Conservation (phyloP, 352 stramenopile species). For the Paralagenidium karlingii region DNA sequence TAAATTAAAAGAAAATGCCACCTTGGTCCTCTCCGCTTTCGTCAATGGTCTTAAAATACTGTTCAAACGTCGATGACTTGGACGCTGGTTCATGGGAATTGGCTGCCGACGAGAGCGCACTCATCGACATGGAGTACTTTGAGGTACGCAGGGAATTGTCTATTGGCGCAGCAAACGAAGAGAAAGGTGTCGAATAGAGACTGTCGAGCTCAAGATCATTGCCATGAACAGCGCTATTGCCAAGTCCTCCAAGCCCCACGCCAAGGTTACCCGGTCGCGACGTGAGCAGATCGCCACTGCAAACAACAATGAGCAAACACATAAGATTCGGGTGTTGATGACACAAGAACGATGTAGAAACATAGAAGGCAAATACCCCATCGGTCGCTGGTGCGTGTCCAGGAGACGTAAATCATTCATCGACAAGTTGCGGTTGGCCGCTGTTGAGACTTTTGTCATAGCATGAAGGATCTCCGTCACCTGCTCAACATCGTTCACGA, state of each 20-base stretch:
- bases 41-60: constrained; percentile 82
- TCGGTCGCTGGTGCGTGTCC: constrained; percentile 26
- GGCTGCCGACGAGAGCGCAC: constrained; percentile 40
- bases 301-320: neutral
- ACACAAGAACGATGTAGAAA: constrained; percentile 1
- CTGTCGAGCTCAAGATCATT: no score
- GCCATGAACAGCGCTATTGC: neutral
- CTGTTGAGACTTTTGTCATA: constrained; percentile 75
- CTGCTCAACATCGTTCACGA: constrained; percentile 95
- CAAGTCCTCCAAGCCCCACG: neutral
- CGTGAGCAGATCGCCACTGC: neutral
- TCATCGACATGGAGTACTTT: constrained; percentile 80
- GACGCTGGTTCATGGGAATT: constrained; percentile 32
- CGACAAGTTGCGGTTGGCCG: constrained; percentile 72
- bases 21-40: constrained; percentile 69
- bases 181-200: no score
- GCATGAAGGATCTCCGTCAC: constrained; percentile 90
- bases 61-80: constrained; percentile 74
- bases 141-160: constrained; percentile 16
- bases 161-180: neutral
- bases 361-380: constrained; percentile 17
- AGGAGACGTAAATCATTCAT: constrained; percentile 74
- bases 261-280: neutral
- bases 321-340: neutral
- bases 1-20: constrained; percentile 75